Evolutionary conservation across 1,284 basidiomycete genomes (phyloP), one percentile per base, ranked within the genome.

Genomic region (Peniophora sp.): DNA sequence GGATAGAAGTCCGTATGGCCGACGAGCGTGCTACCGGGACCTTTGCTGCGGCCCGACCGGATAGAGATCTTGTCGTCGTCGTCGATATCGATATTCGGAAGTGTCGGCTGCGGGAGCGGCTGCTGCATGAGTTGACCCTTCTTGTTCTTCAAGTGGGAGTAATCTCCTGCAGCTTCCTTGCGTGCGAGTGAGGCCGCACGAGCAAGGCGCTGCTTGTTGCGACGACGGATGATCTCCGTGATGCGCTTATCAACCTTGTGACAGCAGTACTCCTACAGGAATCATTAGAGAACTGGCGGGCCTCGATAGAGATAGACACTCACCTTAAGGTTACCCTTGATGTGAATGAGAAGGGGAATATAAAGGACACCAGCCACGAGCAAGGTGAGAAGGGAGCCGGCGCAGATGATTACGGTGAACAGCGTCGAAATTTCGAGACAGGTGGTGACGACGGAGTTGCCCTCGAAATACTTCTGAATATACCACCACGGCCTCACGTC

Each of bases 171-270:
- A 2, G 93, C 96, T 68, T 97, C 87, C 64, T 93, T 94, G 72
- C 86, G 85, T 24, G 94, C 94, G 37, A 90, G 75, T 51, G 84
- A 88, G 14, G 85, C 85, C 51, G 92, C 86, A 59, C 89, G 87
- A 6, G 81, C 83, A 37, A 93, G 73, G 36, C 96, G 85, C 61
- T 93, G 85, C 65, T 91, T 90, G 62, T 90, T 88, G 68, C 89
- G 88, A 60, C 88, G 85, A 66, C 92, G 93, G 73, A 99, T 94
- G 55, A 98, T 84, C 64, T 89, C 90, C 52, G 85, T 80, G 59
- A 99, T 97, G 58, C 96, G 89, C 85, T 97, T 97, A 73, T 98
- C 96, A 51, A 97, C 92, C 72, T 98, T 97, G 74, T 98, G 92
- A 69, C 95, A 98, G 67, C 92, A 93, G 70, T 97, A 98, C 78